Evolutionary conservation across 2,329 filamentous ascomycete species (phyloP), one percentile per base, ranked within the genome.

Genomic region (Monosporascus sp.): DNA sequence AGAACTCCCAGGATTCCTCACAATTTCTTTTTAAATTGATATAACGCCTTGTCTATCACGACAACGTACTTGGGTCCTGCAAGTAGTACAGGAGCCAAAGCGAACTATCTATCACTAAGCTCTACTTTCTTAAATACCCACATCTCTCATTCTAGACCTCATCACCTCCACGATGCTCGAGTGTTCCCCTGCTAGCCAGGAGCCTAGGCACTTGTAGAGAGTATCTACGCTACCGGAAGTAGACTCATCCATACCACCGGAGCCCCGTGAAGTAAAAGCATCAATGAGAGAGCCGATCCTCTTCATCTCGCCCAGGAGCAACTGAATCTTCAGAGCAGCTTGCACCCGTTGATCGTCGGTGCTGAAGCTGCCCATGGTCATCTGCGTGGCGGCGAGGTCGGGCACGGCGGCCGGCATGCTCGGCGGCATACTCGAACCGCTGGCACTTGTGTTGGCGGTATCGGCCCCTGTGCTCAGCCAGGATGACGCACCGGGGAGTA

Each of bases 261-360:
- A 20, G 49, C 36, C 8, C 25, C 25, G 6, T 27, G 25, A 27
- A 8, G 25, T 8, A 27, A 65, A 62, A 11, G 39, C n/a, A 38
- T 64, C 55, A 49, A 65, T 61, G 9, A 65, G 47, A n/a, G 20
- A 22, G 9, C 49, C 54, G 6, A 50, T 44, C 42, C 54, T 54
- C 31, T 53, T 57, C 52, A 64, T 56, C 51, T 65, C 63, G 11
- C 61, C 56, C 37, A 55, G 47, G 8, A 65, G 49, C 49, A 64
- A 44, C 52, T 65, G 62, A 18, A 62, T 54, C 25, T 52, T 60
- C 41, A 65, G 42, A 6, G 60, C 59, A 6, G 55, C 50, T 39
- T 64, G 62, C 15, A 61, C 56, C 14, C 53, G 49, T 17, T 50
- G 51, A 38, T 64, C 62, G 27, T 65, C 63, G 36, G 63, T 55